Evolutionary conservation across 768 basidiomycete genomes (phyloP).

Genomic region (Amanita inopinata): DNA sequence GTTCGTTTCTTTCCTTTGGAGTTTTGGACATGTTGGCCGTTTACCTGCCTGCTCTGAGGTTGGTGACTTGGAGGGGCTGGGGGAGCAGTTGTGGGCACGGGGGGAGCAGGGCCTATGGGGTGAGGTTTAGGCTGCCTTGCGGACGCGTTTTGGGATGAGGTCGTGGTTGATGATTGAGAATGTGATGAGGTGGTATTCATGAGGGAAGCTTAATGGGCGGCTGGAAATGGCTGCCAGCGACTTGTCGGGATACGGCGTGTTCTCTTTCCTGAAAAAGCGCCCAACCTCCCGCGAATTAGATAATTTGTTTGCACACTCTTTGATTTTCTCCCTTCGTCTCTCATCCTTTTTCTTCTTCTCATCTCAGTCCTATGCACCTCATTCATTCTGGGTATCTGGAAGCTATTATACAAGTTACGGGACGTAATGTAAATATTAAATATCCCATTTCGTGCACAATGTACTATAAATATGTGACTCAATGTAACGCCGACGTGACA

Average conservation of each 20-base stretch:
- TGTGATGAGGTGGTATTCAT: conserved; percentile 14
- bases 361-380: neutral
- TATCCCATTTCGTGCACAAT: no score
- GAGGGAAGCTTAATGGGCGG: neutral
- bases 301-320: conserved; percentile 5
- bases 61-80: conserved; percentile 43
- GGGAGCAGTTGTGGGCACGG: conserved; percentile 49
- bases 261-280: conserved; percentile 4
- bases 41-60: conserved; percentile 25
- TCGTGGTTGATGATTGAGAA: conserved; percentile 39
- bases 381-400: neutral
- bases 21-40: conserved; percentile 30
- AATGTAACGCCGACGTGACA: no score
- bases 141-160: conserved; percentile 25
- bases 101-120: conserved; percentile 50
- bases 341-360: neutral
- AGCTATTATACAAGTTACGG: no score
- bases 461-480: no score
- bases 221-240: neutral
- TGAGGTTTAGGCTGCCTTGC: conserved; percentile 38
- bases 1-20: conserved; percentile 66
- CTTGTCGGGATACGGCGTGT: conserved; percentile 2
- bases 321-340: neutral
- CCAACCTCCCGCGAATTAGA: neutral
- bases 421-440: no score